Evolutionary conservation across 306 rosid species (phyloP), one percentile per base, ranked within the genome.

Genomic region (Trichosanthes truncata): DNA sequence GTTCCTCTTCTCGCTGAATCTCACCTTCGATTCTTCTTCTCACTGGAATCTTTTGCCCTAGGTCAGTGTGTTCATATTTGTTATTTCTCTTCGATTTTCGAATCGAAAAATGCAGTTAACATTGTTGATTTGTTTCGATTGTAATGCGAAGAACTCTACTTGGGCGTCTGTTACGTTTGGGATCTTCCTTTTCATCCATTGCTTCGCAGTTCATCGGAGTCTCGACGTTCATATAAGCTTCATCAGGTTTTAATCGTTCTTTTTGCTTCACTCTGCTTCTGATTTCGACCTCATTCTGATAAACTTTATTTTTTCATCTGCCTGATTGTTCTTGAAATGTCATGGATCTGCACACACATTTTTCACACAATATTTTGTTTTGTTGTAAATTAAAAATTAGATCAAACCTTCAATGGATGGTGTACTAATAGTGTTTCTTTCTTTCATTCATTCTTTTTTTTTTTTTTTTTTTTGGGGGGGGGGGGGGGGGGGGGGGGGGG

Each of bases 91-190:
- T 74, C 21, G 11, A 20, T 1, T 43, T 73, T 73, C n/a, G 25
- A 35, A 73, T 43, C 35, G 52, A 0, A 38, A 4, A 9, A 20
- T 36, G 31, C 26, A 12, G 9, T 12, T 51, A 15, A 7, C 1
- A 4, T 31, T 26, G 6, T 33, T 17, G 9, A 4, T 14, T 69
- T 95, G 99, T 79, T 95, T 95, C 75, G 97, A 95, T 87, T 95
- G 99, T 78, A 91, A 90, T 84, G 90, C 99, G 13, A 95, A 90
- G 89, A 95, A 93, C 79, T 91, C 99, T 10, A 93, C 90, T 62
- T 95, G 99, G 99, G 99, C 97, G 10, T 95, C 99, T 9, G 94
- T 95, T 56, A 88, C 99, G 25, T 95, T 91, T 74, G 97, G 99
- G 84, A 89, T 95, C 82, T 95, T 95, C 80, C 96, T 95, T 57